Evolutionary conservation across 1,284 basidiomycete species (phyloP).

Genomic region (Cutaneotrichosporon sp.): DNA sequence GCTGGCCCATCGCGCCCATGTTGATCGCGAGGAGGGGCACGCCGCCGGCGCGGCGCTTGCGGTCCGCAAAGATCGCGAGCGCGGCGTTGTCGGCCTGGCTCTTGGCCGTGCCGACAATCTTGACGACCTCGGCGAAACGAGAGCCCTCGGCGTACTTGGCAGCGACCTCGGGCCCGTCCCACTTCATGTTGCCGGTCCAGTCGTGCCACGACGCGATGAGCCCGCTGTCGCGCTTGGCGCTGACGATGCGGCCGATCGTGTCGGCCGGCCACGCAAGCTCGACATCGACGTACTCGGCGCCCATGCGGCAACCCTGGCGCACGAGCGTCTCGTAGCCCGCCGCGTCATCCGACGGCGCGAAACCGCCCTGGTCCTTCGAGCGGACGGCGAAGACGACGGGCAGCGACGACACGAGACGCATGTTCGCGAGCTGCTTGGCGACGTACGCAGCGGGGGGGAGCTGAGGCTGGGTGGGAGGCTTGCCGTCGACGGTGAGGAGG

Average conservation of each 20-base stretch:
- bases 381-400: slow-evolving; percentile 93
- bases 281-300: slow-evolving; percentile 91
- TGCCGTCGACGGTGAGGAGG: slow-evolving; percentile 65
- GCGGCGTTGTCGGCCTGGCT: slow-evolving; percentile 76
- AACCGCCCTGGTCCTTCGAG: slow-evolving; percentile 84
- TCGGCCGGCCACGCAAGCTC: slow-evolving; percentile 76
- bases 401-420: slow-evolving; percentile 74
- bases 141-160: slow-evolving; percentile 69
- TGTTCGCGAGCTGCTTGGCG: slow-evolving; percentile 73
- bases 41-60: slow-evolving; percentile 53
- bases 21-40: slow-evolving; percentile 93
- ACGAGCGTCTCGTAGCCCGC: slow-evolving; percentile 78
- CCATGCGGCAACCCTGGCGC: slow-evolving; percentile 74
- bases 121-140: slow-evolving; percentile 81
- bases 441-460: slow-evolving; percentile 76
- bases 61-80: slow-evolving; percentile 69
- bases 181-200: slow-evolving; percentile 80
- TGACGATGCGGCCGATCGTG: slow-evolving; percentile 63
- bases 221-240: slow-evolving; percentile 69
- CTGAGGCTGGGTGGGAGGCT: slow-evolving; percentile 55
- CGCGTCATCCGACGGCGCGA: slow-evolving; percentile 77
- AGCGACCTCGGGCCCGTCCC: slow-evolving; percentile 70
- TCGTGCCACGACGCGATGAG: slow-evolving; percentile 96
- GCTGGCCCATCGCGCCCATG: slow-evolving; percentile 85
- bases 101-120: slow-evolving; percentile 85